Percentiles rank a stretch among this genome's conserved stretches.
These are phyloP conservation scores for Xylaria castorea DNA, from an alignment of 495 filamentous ascomycete genomes.

Conservation along the genomic window DNA sequence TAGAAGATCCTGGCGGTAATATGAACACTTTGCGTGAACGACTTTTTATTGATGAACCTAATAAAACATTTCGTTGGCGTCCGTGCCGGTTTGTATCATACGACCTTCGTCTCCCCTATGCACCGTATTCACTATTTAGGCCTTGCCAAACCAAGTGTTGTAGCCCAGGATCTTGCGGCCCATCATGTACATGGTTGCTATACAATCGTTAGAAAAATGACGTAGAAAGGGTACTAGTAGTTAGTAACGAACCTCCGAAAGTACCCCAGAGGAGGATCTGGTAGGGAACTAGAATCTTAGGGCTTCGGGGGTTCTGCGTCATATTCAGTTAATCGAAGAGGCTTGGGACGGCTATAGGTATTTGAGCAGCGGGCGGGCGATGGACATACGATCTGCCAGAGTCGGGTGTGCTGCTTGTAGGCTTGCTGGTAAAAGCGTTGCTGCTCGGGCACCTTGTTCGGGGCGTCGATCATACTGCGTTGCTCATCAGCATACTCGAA, in stretches of 20 bases:
- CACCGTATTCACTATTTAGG: slow-evolving; percentile 47
- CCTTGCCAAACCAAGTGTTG: slow-evolving; percentile 85
- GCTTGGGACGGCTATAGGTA: not conserved
- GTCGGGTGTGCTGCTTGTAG: slow-evolving; percentile 70
- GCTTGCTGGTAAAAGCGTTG: slow-evolving; percentile 84
- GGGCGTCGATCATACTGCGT: slow-evolving; percentile 73
- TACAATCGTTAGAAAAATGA: slow-evolving; percentile 60
- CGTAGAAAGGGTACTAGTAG: slow-evolving; percentile 8
- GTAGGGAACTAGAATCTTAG: slow-evolving; percentile 75
- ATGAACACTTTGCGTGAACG: slow-evolving; percentile 32
- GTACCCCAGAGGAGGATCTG: slow-evolving; percentile 70
- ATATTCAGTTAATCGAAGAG: slow-evolving; percentile 40
- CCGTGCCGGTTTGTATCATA: slow-evolving; percentile 29
- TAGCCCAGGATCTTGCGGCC: slow-evolving; percentile 69
- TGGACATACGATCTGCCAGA: slow-evolving; percentile 84
- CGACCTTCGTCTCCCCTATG: slow-evolving; percentile 8
- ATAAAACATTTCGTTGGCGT: slow-evolving; percentile 25
- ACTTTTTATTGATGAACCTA: slow-evolving; percentile 36
- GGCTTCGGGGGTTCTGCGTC: slow-evolving; percentile 66
- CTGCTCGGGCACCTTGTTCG: slow-evolving; percentile 84
- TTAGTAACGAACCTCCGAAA: slow-evolving; percentile 49
- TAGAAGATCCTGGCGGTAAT: slow-evolving; percentile 14
- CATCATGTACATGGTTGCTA: slow-evolving; percentile 66
- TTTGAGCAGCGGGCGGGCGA: not conserved
- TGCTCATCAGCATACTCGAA: slow-evolving; percentile 17